Percentiles rank a stretch among this genome's conserved stretches.
These are phyloP conservation scores for Chlamydomonas sp. DNA, from an alignment of 139 green algal genomes.

Conservation along the genomic window DNA sequence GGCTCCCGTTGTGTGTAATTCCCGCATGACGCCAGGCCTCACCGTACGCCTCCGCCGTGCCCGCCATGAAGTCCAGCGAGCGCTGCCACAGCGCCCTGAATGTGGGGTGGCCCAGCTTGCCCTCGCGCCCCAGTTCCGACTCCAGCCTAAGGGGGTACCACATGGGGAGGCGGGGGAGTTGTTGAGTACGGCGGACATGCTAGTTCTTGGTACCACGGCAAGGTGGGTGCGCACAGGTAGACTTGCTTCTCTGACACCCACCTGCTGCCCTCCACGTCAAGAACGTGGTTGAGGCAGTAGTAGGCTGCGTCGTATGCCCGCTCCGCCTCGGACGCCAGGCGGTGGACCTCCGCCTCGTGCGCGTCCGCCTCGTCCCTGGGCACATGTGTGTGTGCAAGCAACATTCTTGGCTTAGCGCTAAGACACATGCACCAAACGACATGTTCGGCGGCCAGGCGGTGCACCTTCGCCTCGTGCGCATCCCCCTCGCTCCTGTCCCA, in stretches of 20 bases:
- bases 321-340: constrained; percentile 24
- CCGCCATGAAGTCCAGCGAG: constrained; percentile 29
- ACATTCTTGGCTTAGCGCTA: neutral
- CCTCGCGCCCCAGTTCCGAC: constrained; percentile 5
- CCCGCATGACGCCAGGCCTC: neutral
- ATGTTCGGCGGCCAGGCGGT: too few relatives aligned
- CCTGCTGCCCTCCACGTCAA: constrained; percentile 12
- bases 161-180: neutral
- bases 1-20: neutral
- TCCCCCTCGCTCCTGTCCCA: too few relatives aligned
- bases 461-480: too few relatives aligned
- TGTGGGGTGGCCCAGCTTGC: constrained; percentile 21
- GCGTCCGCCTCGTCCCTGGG: constrained; percentile 13
- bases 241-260: neutral
- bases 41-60: constrained; percentile 2
- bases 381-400: neutral
- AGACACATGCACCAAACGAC: too few relatives aligned
- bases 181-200: neutral
- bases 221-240: too few relatives aligned
- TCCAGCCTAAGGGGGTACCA: neutral
- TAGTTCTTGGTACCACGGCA: neutral
- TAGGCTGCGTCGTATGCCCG: constrained; percentile 13
- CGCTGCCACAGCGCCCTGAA: constrained; percentile 32
- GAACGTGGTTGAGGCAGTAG: constrained; percentile 37
- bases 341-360: neutral